phyloP scores from a whole-genome alignment of 108 stramenopile genomes.

The Cyclotella baltica region DNA sequence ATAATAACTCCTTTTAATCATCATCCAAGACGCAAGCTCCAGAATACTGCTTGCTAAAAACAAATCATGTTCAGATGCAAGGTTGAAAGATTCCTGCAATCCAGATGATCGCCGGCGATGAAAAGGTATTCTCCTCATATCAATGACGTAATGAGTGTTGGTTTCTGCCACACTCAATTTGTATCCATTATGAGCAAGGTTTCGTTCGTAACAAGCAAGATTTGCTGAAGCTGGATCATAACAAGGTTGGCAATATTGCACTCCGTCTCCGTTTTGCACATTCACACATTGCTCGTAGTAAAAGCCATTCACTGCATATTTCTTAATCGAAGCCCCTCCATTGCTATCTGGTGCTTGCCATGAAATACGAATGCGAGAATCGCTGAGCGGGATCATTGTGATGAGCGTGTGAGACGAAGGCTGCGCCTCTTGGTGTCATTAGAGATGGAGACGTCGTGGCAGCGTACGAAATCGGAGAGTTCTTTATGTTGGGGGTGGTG shows the following conservation, averaged over 20 bases:
- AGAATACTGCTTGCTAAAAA: too few species aligned
- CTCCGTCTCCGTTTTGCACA: constrained; percentile 3
- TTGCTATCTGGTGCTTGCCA: constrained; percentile 64
- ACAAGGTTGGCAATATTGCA: constrained; percentile 68
- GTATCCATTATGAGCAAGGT: constrained; percentile 77
- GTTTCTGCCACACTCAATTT: constrained; percentile 53
- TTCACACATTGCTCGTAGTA: constrained; percentile 31
- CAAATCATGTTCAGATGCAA: too few species aligned
- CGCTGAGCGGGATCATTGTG: constrained; percentile 66
- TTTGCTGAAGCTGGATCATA: constrained; percentile 42
- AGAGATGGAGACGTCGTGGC: constrained; percentile 40
- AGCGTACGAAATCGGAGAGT: constrained; percentile 21
- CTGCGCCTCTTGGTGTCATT: constrained; percentile 61
- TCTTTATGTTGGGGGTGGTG: constrained; percentile 7
- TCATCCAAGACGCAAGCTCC: too few species aligned
- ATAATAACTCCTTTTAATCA: too few species aligned
- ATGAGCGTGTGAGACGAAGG: constrained; percentile 59
- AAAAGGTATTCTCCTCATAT: constrained; percentile 72
- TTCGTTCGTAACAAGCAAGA: constrained; percentile 67
- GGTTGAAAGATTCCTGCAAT: too few species aligned
- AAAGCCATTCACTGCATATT: constrained; percentile 55
- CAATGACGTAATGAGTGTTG: constrained; percentile 74
- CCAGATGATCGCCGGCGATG: constrained; percentile 70
- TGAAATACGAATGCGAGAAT: constrained; percentile 66
- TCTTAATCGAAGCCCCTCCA: constrained; percentile 69